A percentile compares a stretch with the other conserved stretches of the same genome.
Evolutionary conservation across 2,329 filamentous ascomycete species (phyloP).

Genomic region (Fusarium circinatum): DNA sequence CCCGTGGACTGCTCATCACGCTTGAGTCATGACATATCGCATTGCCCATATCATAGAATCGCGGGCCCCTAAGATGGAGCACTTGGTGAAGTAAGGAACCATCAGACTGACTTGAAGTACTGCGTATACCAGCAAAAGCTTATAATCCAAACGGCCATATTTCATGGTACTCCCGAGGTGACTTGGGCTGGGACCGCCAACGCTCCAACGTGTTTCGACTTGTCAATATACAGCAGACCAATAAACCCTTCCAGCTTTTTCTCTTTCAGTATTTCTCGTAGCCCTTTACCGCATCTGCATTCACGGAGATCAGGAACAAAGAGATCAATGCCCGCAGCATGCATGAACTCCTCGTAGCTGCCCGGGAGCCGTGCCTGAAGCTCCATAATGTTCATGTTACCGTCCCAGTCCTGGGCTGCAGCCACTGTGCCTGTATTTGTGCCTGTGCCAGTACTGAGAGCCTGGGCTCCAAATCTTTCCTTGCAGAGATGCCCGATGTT

Average conservation of each 20-base stretch:
- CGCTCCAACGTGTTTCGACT: slow-evolving; percentile 22
- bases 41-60: not conserved
- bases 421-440: slow-evolving; percentile 27
- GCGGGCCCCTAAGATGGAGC: not conserved
- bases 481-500: slow-evolving; percentile 29
- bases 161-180: slow-evolving; percentile 24
- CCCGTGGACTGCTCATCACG: not conserved
- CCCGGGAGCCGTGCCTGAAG: slow-evolving; percentile 12
- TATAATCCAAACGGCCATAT: slow-evolving; percentile 30
- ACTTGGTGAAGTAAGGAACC: not conserved
- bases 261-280: slow-evolving; percentile 11
- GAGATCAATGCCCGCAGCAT: slow-evolving; percentile 12
- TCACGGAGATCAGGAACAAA: slow-evolving; percentile 24
- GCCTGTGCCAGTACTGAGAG: slow-evolving; percentile 24
- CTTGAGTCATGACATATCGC: not conserved
- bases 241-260: slow-evolving; percentile 27
- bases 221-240: slow-evolving; percentile 30
- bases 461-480: not conserved
- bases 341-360: slow-evolving; percentile 34
- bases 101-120: not conserved
- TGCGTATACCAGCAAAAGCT: not conserved
- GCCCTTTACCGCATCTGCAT: slow-evolving; percentile 7
- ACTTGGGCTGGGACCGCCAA: slow-evolving; percentile 27
- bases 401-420: slow-evolving; percentile 25
- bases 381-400: slow-evolving; percentile 23